Percentiles rank a stretch among this genome's conserved stretches.
Conservation (phyloP, 176 grass and related monocot species). For the Aegilops umbellulata region DNA sequence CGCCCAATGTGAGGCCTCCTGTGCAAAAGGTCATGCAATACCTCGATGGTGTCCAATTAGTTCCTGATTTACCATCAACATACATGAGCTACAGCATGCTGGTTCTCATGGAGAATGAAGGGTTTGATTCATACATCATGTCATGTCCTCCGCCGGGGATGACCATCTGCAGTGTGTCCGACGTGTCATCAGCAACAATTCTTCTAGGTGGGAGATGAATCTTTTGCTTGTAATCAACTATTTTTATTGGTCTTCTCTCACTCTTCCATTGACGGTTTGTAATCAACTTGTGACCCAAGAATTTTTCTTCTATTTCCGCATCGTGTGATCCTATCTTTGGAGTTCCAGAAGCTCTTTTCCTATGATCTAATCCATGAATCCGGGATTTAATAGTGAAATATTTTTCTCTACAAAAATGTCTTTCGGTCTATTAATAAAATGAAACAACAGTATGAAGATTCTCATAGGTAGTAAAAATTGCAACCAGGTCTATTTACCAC, state of each 20-base stretch:
- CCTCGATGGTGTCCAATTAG: not conserved
- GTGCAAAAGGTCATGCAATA: constrained; percentile 36
- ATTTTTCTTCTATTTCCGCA: not conserved
- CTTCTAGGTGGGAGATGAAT: constrained; percentile 16
- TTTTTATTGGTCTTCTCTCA: not conserved
- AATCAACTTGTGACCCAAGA: not conserved
- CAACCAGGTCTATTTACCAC: too few relatives aligned
- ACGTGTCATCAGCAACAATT: not conserved
- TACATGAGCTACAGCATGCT: constrained; percentile 24
- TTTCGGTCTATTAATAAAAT: too few relatives aligned
- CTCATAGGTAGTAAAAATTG: too few relatives aligned
- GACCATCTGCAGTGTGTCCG: not conserved
- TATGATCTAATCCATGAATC: not conserved
- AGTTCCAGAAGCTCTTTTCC: not conserved
- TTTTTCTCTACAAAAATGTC: not conserved
- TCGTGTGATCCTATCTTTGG: not conserved
- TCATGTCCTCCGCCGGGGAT: not conserved
- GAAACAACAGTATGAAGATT: too few relatives aligned
- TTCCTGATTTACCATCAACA: constrained; percentile 5
- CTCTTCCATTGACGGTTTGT: not conserved
- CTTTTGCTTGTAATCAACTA: not conserved
- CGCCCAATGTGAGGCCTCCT: not conserved
- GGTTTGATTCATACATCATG: constrained; percentile 5
- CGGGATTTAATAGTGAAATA: not conserved
- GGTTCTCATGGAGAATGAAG: constrained; percentile 6